Percentiles rank a stretch among this genome's conserved stretches.
phyloP scores from a whole-genome alignment of 2,329 filamentous ascomycete species.

The Ceratocystis diversiconidia region DNA sequence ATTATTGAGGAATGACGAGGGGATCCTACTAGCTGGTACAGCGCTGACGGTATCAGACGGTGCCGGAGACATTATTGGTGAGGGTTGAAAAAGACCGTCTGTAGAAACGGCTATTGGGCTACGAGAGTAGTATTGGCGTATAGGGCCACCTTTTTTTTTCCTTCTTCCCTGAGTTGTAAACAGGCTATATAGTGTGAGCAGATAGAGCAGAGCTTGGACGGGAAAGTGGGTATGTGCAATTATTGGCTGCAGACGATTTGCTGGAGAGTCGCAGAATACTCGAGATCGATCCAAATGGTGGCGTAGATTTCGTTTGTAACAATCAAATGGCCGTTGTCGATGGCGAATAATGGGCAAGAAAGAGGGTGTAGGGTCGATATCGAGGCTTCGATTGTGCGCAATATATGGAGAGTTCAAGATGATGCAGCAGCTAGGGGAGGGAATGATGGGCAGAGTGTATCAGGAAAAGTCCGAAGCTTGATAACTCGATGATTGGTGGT shows the following conservation, averaged over 20 bases:
- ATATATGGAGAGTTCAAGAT: neutral
- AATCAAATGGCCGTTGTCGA: neutral
- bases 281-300: neutral
- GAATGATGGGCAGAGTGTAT: neutral
- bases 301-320: neutral
- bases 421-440: neutral
- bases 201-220: neutral
- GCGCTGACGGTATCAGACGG: conserved; percentile 10
- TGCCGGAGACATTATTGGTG: conserved; percentile 11
- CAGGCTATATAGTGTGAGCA: neutral
- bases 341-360: neutral
- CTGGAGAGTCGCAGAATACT: neutral
- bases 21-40: conserved; percentile 12
- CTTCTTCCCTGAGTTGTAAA: neutral
- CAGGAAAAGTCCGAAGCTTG: neutral
- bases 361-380: neutral
- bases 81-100: conserved; percentile 1
- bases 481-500: neutral
- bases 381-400: neutral
- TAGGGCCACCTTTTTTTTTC: neutral
- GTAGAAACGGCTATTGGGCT: neutral
- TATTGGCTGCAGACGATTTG: neutral
- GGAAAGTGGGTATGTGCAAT: neutral
- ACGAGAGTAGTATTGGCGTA: neutral
- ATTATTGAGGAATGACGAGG: neutral